phyloP scores from a whole-genome alignment of 2,329 filamentous ascomycete genomes.

The Phoma herbarum region DNA sequence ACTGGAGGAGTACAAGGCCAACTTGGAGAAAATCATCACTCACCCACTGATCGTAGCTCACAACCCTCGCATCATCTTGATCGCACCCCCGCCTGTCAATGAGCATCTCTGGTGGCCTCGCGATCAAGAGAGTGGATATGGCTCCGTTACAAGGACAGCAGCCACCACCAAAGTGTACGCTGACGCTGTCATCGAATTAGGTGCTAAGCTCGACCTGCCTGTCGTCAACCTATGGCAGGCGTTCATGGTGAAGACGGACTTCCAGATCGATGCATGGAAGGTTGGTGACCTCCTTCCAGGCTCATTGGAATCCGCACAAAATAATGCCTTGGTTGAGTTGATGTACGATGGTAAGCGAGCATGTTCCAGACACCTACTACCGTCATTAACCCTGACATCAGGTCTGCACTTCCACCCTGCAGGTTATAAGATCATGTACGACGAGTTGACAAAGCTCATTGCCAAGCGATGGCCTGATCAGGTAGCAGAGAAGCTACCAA shows the following conservation, averaged over 20 bases:
- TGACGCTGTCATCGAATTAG: conserved; percentile 71
- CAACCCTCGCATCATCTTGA: conserved; percentile 74
- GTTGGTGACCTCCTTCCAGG: conserved; percentile 62
- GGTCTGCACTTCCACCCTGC: conserved; percentile 66
- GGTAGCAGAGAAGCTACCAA: conserved; percentile 60
- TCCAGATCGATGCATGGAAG: conserved; percentile 52
- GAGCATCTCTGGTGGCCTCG: conserved; percentile 71
- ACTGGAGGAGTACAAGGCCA: conserved; percentile 76
- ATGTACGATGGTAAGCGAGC: conserved; percentile 63
- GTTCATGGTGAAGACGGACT: conserved; percentile 73
- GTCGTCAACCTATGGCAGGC: conserved; percentile 83
- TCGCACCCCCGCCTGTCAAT: conserved; percentile 85
- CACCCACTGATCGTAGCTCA: conserved; percentile 77
- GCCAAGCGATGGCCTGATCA: conserved; percentile 63
- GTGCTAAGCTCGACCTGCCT: conserved; percentile 62
- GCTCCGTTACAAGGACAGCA: conserved; percentile 61
- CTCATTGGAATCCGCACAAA: conserved; percentile 65
- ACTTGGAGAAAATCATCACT: conserved; percentile 74
- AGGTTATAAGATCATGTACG: conserved; percentile 65
- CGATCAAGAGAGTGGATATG: conserved; percentile 51
- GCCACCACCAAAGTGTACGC: conserved; percentile 70
- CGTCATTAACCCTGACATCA: conserved; percentile 35
- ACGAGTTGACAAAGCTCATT: conserved; percentile 63
- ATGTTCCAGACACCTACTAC: neutral
- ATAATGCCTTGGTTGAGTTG: conserved; percentile 62